These are phyloP conservation scores for Arthroderma uncinatum DNA, from an alignment of 2,329 filamentous ascomycete species.

Conservation along the genomic window DNA sequence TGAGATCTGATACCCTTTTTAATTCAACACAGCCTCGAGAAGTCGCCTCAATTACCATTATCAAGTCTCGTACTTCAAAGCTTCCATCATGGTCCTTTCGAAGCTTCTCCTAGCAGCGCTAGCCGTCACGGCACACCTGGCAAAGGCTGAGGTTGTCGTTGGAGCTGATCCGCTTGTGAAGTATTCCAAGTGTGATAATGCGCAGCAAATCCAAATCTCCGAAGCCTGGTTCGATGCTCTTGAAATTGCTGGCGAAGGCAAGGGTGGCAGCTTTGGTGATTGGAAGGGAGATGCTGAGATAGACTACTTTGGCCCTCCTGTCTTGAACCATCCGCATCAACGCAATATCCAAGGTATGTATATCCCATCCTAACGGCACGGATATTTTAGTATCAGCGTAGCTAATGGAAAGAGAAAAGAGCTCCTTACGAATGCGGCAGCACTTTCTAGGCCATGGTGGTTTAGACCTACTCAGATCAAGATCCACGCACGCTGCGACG, in stretches of 20 bases:
- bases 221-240: background rate
- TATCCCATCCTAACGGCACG: background rate
- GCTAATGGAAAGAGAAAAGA: background rate
- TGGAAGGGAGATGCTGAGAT: background rate
- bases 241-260: background rate
- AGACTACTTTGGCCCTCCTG: background rate
- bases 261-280: background rate
- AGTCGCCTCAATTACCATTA: background rate
- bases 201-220: background rate
- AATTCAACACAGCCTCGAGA: background rate
- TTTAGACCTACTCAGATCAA: background rate
- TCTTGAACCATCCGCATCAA: background rate
- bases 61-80: background rate
- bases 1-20: background rate
- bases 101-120: background rate
- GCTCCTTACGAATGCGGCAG: background rate
- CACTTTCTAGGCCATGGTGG: background rate
- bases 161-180: background rate
- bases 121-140: background rate
- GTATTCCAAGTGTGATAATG: background rate
- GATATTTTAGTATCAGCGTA: background rate
- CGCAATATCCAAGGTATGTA: background rate
- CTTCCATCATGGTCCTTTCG: background rate
- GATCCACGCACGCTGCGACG: background rate
- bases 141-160: background rate